Base-by-base conservation (phyloP, 163 green algal species). In the Chlorella variabilis region DNA sequence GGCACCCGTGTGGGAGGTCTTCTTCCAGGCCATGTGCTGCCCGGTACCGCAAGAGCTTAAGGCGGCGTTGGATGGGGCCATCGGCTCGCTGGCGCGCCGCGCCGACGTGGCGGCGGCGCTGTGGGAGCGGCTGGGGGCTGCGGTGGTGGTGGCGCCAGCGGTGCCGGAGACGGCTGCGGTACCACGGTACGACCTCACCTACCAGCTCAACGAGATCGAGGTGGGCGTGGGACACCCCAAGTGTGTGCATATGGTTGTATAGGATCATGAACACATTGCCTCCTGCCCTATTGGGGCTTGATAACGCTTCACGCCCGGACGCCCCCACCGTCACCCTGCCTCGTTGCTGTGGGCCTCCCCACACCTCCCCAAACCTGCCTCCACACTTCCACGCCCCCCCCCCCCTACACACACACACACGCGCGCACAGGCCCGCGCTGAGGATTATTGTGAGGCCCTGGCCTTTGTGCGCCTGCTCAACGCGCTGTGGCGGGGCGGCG, bases 11-110 rank as follows among this genome's bases (percentile, higher is more conserved):
- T 91, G 92, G 83, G 91, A 97, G 71, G 85, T 93, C 0, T 79
- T 97, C 1, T 93, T 97, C 80, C 90, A 95, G 83, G 87, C 93
- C 42, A 95, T 96, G 91, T 95, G 92, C 81, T 91, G 94, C 77
- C 92, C 92, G 17, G 86, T 89, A 41, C 89, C 86, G 61, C 85
- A 90, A 82, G 61, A 81, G 13, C 67, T 92, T 15, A 92, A 92
- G 73, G 89, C 92, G 1, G 85, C 87, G 0, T 77, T 94, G 51
- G 82, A 95, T 69, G 81, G 77, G 23, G 86, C 88, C 11, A 84
- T 96, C 9, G 89, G 87, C 2, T 42, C 86, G 9, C 75, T 92
- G 42, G 90, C 85, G 0, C 54, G 82, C 25, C 85, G 90, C 41
- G 81, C 84, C 4, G 89, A 93, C 38, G 48, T 89, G 34, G 88